Conservation (phyloP, 2,329 filamentous ascomycete species). For the Phialocephala subalpina region DNA sequence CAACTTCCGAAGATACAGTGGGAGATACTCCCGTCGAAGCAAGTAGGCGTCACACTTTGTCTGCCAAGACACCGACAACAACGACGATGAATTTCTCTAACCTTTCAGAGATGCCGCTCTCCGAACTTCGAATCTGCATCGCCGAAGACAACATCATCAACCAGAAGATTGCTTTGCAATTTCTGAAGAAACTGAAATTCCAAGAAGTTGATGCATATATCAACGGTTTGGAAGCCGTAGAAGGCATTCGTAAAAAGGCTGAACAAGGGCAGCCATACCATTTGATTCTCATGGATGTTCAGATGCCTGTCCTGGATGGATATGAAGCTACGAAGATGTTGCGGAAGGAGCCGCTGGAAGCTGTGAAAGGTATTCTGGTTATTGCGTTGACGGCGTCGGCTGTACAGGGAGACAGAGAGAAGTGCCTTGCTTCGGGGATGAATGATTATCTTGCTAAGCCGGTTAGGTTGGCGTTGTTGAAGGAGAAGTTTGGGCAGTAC, state of each 20-base stretch:
- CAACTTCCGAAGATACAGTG: slow-evolving; percentile 67
- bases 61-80: not conserved
- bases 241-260: slow-evolving; percentile 79
- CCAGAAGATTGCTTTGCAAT: slow-evolving; percentile 90
- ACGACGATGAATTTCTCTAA: slow-evolving; percentile 53
- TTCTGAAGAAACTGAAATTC: slow-evolving; percentile 85
- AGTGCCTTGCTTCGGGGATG: slow-evolving; percentile 92
- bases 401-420: slow-evolving; percentile 94
- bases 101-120: slow-evolving; percentile 75
- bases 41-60: not conserved
- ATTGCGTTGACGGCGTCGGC: slow-evolving; percentile 97
- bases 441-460: slow-evolving; percentile 98
- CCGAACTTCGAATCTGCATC: slow-evolving; percentile 85
- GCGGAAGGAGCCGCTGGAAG: slow-evolving; percentile 76
- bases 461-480: slow-evolving; percentile 85
- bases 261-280: slow-evolving; percentile 81
- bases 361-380: slow-evolving; percentile 81
- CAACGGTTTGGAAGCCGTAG: slow-evolving; percentile 86
- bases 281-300: slow-evolving; percentile 92
- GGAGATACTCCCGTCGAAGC: slow-evolving; percentile 37
- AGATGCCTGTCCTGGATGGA: slow-evolving; percentile 92
- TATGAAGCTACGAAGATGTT: slow-evolving; percentile 90
- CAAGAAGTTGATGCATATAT: slow-evolving; percentile 83
- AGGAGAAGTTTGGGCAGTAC: slow-evolving; percentile 78
- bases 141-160: slow-evolving; percentile 96